Base-by-base conservation (phyloP, 805 yeast genomes). In the Nakazawaea populi region DNA sequence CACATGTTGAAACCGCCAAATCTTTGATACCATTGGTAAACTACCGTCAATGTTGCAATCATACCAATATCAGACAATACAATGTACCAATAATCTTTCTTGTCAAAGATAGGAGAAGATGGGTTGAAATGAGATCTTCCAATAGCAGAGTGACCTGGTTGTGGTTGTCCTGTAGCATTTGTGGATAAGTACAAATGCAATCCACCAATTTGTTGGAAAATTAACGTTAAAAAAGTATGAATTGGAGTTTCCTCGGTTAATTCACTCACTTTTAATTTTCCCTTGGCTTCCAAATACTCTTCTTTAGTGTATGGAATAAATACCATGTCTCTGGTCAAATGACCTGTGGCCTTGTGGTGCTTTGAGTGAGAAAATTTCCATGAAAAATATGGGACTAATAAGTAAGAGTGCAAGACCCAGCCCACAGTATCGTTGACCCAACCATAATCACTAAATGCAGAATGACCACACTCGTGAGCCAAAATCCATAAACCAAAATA, bases 381-480 rank as follows among this genome's bases (percentile, higher is more conserved):
- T 4, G 83, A 77, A 57, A 80, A 80, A 63, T 77, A 80, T 31
- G 85, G 86, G 49, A 80, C 83, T 54, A 77, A 65, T 55, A 73
- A 65, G 59, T 75, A 79, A 42, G 83, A 78, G 61, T 80, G 85
- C 46, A 80, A 63, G 31, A 77, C 72, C 85, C 85, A 80, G 48
- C 86, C 86, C 52, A 78, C 74, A 30, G 73, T 61, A 61, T 80
- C 83, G 58, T 80, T 80, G 48, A 80, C 71, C 58, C 62, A 63
- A 52, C 68, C 71, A 58, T 77, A 77, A 57, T 80, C 82, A 38
- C 80, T 74, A 60, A 80, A 80, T 18, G 85, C 85, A 48, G 75
- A 76, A 62, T 80, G 86, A 41, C 85, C 85, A 70, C 85, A 80
- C 65, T 79, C 84, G 61, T 79, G 85, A 44, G 83, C 83, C 61